Evolutionary conservation across 1,284 basidiomycete species (phyloP).

Genomic region (Ustilago shanxiensis): DNA sequence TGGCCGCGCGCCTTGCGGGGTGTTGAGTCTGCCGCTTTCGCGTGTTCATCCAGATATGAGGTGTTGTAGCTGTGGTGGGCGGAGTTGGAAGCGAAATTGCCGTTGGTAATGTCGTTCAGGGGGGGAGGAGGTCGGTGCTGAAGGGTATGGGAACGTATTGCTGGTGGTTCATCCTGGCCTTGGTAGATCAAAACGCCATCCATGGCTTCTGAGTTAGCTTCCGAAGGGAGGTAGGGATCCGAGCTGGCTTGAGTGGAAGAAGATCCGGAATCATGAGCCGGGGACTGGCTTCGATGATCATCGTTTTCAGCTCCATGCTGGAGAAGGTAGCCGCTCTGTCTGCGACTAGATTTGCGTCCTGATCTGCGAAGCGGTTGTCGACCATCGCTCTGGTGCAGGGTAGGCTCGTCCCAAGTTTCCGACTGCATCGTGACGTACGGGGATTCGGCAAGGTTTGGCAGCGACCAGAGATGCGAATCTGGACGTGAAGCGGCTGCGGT

Average conservation of each 20-base stretch:
- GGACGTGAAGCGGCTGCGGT: conserved; percentile 15
- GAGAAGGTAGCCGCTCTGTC: conserved; percentile 43
- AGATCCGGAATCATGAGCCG: not conserved
- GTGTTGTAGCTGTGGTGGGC: not conserved
- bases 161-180: not conserved
- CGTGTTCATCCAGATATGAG: not conserved
- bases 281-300: not conserved
- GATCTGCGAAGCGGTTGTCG: conserved; percentile 25
- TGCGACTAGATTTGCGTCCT: conserved; percentile 42
- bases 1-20: conserved; percentile 20
- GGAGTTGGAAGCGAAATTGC: not conserved
- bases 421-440: not conserved
- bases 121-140: not conserved
- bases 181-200: conserved; percentile 30
- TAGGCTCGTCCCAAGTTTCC: not conserved
- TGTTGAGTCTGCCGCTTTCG: conserved; percentile 8
- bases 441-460: not conserved
- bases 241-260: conserved; percentile 20
- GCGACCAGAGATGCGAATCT: conserved; percentile 6
- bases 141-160: not conserved
- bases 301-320: conserved; percentile 9
- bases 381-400: not conserved
- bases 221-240: conserved; percentile 32
- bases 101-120: conserved; percentile 37
- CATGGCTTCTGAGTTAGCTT: conserved; percentile 41